Base-by-base conservation (phyloP, 441 rosid species). In the Gossypium davidsonii region DNA sequence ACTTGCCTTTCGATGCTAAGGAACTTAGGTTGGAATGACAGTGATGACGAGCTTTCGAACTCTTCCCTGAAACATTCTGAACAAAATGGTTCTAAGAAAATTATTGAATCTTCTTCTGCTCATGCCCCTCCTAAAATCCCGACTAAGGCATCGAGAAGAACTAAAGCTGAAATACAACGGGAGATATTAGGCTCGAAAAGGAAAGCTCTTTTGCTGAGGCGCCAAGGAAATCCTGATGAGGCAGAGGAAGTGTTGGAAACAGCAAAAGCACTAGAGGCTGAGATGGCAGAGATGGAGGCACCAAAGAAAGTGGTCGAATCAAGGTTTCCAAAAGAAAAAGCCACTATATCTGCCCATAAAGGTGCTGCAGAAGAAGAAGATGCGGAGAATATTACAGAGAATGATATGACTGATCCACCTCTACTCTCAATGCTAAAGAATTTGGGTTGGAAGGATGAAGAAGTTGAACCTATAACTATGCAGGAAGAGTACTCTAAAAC, bases 111-210 rank as follows among this genome's bases (percentile, higher is more conserved):
- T 60, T 75, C 67, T 51, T 76, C 68, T 67, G 58, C 72, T 75
- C 75, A 70, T 69, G 55, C 74, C 42, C 48, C 77, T 34, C 76
- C 71, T 46, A 78, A 58, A 68, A 26, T 73, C 23, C 73, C 74
- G 18, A 67, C 67, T 17, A 76, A 76, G 70, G 73, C 72, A 72
- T 76, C 83, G n/a, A 83, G 81, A 80, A 89, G 83, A 83, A 89
- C 86, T 77, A 90, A 87, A 80, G 85, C 83, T 76, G 97, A 90
- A 76, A 77, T 89, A 44, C 98, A 94, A 84, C 79, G 96, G 84
- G 97, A 92, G 78, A 88, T 94, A 70, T 82, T 94, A 80, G 88
- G 84, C 74, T 75, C 91, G 76, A 92, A 94, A 80, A 89, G 97
- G 80, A 91, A 89, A 79, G 92, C 97, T 64, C 81, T 91, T 78